Base-by-base conservation (phyloP, 345 rosid genomes). In the Corymbia maculata region DNA sequence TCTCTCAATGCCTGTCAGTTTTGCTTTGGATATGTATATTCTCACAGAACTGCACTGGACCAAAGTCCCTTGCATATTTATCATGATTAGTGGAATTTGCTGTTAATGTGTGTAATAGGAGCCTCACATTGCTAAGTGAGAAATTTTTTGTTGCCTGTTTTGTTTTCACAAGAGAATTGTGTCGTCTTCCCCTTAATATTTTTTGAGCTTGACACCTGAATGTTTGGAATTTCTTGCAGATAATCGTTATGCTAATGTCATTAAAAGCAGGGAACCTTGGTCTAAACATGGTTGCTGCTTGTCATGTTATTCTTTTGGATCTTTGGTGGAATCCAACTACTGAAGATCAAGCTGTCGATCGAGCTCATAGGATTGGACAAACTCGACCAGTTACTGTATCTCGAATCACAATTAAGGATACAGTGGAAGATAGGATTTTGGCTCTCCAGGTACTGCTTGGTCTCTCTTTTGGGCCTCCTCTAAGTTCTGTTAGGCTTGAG, bases 311-410 rank as follows among this genome's bases (percentile, higher is more conserved):
- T 89, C 96, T 97, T 91, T 91, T 97, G 89, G 99, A 97, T 90
- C 98, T 95, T 59, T 97, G 99, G 99, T 97, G 99, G 99, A 97
- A 97, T 92, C 99, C 99, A 88, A 95, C 98, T 59, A 96, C 99
- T 6, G 98, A 96, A 94, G 98, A 97, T 92, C 98, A 97, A 92
- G 99, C 99, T 90, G 89, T 97, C 86, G 99, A 97, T 90, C 94
- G 99, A 90, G 98, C 99, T 64, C 99, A 96, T 93, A 95, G 99
- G 90, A 97, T 97, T 89, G 99, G 99, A 89, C 99, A 97, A 93
- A 97, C 99, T 70, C 97, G 97, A 89, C 94, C 99, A 36, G 98
- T 97, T 87, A 97, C 95, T 86, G 98, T 97, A 59, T 95, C 99
- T 84, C 96, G 99, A 82, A 92, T 98, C 49, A 97, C 99, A 32